Evolutionary conservation across 2,329 filamentous ascomycete species (phyloP), one percentile per base, ranked within the genome.

Genomic region (Hymenoscyphus scutula): DNA sequence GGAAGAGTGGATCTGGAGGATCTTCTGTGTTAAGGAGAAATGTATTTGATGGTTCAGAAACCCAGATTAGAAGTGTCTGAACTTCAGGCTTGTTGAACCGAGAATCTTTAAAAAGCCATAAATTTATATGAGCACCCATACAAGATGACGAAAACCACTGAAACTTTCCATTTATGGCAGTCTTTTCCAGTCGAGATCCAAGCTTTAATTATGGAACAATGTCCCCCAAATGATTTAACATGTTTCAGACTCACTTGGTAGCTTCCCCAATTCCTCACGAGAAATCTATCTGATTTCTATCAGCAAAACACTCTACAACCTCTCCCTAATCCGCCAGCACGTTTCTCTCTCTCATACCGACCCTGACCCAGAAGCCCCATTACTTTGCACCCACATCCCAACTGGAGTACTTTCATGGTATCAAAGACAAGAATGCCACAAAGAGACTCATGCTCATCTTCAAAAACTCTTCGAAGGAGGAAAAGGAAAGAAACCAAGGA

Each of bases 201-300:
- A 15, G 34, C 58, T 10, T 10, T 72, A 23, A 64, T 72, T 7
- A 59, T 71, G n/a, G 58, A 64, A 17, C 56, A 56, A 23, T 73
- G 70, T 57, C 27, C 62, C 1, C 56, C 67, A 57, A 72, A 70
- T 54, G 70, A 72, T 41, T 63, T 64, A 1, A 66, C 59, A 1
- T 73, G 71, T 54, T 64, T 73, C 6, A 61, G 67, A 17, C 64
- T 73, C 2, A 69, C 71, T 6, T 72, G 71, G 71, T 73, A 68
- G 25, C 8, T 34, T n/a, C 53, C 30, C 6, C 8, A 19, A 23
- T 27, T 32, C 30, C 25, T 8, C 4, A 15, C 11, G 27, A 48
- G 5, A 45, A 19, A 30, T 58, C 15, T 55, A 30, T 41, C 56
- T 37, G 59, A 27, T 17, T 27, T 37, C 34, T 37, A n/a, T 7